phyloP scores from a whole-genome alignment of 2,329 filamentous ascomycete genomes.

The Ploettnerulaceae sp. region DNA sequence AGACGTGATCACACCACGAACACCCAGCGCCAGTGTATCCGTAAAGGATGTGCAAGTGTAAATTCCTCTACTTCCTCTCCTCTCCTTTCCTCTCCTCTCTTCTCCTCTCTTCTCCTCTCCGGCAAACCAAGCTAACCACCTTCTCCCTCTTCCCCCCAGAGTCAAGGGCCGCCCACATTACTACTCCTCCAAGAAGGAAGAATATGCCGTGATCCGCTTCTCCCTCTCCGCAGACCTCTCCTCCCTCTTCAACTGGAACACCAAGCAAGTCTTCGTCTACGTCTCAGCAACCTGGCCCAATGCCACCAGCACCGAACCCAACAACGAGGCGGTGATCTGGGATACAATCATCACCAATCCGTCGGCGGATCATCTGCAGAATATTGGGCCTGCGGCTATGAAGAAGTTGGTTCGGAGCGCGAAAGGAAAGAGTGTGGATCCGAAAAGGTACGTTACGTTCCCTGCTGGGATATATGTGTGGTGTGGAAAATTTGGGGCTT shows the following conservation, averaged over 20 bases:
- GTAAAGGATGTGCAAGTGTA: conserved; percentile 84
- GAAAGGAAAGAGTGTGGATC: conserved; percentile 54
- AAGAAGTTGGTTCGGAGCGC: conserved; percentile 58
- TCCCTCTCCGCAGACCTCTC: conserved; percentile 87
- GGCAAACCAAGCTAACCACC: conserved; percentile 14
- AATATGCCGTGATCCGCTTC: conserved; percentile 93
- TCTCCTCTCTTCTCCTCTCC: neutral
- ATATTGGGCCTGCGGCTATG: conserved; percentile 54
- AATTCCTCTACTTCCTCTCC: conserved; percentile 26
- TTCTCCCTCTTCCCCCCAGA: conserved; percentile 43
- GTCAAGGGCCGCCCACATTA: conserved; percentile 92
- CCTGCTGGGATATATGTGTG: neutral
- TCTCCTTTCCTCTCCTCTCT: neutral
- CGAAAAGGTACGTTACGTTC: conserved; percentile 26
- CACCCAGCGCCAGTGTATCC: conserved; percentile 59
- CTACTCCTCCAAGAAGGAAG: conserved; percentile 86
- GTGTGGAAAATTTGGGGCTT: no score
- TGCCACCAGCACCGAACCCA: conserved; percentile 28
- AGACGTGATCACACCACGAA: conserved; percentile 65
- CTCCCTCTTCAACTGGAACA: conserved; percentile 98
- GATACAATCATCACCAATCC: conserved; percentile 84
- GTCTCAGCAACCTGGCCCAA: conserved; percentile 72
- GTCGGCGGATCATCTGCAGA: conserved; percentile 57
- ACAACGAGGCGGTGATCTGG: conserved; percentile 84
- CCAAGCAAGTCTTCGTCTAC: conserved; percentile 96